Conservation (phyloP, 768 basidiomycete genomes). For the Rhodocollybia butyracea region DNA sequence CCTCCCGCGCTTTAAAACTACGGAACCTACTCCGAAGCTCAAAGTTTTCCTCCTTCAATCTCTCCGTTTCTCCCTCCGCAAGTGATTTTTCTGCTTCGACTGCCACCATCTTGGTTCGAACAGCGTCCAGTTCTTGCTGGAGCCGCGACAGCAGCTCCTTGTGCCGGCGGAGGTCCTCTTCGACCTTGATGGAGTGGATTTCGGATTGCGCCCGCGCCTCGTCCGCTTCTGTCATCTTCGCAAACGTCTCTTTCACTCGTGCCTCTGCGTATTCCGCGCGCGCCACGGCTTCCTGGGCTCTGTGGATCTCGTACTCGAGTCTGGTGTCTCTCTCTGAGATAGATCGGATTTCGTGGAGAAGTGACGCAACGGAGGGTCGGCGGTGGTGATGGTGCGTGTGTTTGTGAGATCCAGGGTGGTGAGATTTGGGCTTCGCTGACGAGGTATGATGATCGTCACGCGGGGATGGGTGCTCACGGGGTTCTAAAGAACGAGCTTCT, state of each 20-base stretch:
- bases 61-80: slow-evolving; percentile 40
- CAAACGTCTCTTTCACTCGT: slow-evolving; percentile 37
- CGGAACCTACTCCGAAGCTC: slow-evolving; percentile 41
- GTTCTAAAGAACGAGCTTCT: neutral
- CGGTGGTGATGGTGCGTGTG: neutral
- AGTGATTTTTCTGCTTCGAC: slow-evolving; percentile 31
- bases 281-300: slow-evolving; percentile 47
- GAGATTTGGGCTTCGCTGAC: neutral
- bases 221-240: slow-evolving; percentile 38
- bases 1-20: slow-evolving; percentile 41
- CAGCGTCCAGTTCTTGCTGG: slow-evolving; percentile 37
- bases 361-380: neutral
- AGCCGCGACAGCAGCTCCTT: slow-evolving; percentile 44
- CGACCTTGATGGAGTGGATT: slow-evolving; percentile 19
- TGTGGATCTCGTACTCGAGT: slow-evolving; percentile 53
- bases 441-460: too few relatives aligned
- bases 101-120: slow-evolving; percentile 33
- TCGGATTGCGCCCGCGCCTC: slow-evolving; percentile 35
- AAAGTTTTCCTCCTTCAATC: slow-evolving; percentile 40
- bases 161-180: slow-evolving; percentile 42
- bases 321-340: slow-evolving; percentile 28
- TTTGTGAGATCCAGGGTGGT: neutral
- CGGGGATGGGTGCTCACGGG: neutral
- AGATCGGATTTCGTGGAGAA: neutral
- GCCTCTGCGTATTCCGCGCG: slow-evolving; percentile 52